Percentiles rank a stretch among this genome's conserved stretches.
Conservation (phyloP, 495 filamentous ascomycete species). For the Pyrenula aspistea region DNA sequence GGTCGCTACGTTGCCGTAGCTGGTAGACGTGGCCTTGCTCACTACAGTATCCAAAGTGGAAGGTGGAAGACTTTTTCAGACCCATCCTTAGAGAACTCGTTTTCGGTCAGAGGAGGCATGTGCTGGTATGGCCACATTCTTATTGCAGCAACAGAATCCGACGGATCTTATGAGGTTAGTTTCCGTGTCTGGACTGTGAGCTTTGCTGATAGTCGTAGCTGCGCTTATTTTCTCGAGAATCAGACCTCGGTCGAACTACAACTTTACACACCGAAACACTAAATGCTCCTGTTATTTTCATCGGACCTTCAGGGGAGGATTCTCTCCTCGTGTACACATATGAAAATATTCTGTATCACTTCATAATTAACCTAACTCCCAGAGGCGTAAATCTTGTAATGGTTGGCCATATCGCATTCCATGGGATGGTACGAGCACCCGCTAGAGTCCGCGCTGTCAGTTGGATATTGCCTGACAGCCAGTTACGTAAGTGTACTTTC, state of each 20-base stretch:
- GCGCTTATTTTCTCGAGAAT: slow-evolving; percentile 83
- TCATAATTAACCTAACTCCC: slow-evolving; percentile 62
- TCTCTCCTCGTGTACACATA: slow-evolving; percentile 93
- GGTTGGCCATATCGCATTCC: slow-evolving; percentile 91
- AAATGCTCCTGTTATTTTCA: slow-evolving; percentile 71
- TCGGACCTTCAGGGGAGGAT: slow-evolving; percentile 81
- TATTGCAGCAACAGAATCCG: slow-evolving; percentile 83
- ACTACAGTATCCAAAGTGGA: slow-evolving; percentile 90
- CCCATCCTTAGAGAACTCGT: slow-evolving; percentile 69
- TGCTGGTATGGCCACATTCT: slow-evolving; percentile 97
- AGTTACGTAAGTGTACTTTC: slow-evolving; percentile 49
- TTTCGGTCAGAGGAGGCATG: slow-evolving; percentile 89
- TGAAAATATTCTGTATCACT: slow-evolving; percentile 93
- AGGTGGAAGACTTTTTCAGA: slow-evolving; percentile 93
- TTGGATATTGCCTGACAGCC: slow-evolving; percentile 90
- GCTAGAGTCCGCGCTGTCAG: slow-evolving; percentile 84
- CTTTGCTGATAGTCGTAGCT: slow-evolving; percentile 30
- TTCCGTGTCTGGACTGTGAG: neutral
- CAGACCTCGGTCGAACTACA: slow-evolving; percentile 58
- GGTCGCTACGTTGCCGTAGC: slow-evolving; percentile 92
- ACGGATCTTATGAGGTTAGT: slow-evolving; percentile 63
- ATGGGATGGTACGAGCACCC: slow-evolving; percentile 90
- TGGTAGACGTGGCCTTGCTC: slow-evolving; percentile 80
- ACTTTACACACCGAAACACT: slow-evolving; percentile 66
- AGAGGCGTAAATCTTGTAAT: slow-evolving; percentile 68